Evolutionary conservation across 805 yeast species (phyloP).

Genomic region (Komagataella populi): DNA sequence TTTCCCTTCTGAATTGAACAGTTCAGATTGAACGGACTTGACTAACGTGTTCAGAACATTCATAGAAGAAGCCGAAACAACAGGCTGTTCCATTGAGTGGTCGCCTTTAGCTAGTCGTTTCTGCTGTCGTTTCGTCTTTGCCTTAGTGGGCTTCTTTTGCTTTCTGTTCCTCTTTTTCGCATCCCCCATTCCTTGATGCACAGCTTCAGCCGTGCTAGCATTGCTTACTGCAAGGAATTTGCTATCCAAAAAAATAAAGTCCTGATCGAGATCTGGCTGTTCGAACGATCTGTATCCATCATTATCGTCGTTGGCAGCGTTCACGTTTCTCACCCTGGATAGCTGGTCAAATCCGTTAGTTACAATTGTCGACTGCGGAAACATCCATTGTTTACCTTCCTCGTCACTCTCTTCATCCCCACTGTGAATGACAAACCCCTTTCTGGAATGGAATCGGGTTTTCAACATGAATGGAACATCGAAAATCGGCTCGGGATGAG

Average conservation of each 20-base stretch:
- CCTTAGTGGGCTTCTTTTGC: background rate
- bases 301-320: constrained; percentile 1
- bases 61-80: background rate
- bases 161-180: background rate
- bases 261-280: constrained; percentile 2
- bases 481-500: background rate
- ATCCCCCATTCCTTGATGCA: background rate
- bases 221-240: constrained; percentile 3
- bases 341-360: constrained; percentile 30
- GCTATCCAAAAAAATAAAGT: constrained; percentile 4
- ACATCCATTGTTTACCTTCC: background rate
- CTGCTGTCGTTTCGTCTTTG: background rate
- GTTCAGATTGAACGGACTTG: background rate
- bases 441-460: constrained; percentile 4
- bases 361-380: constrained; percentile 1
- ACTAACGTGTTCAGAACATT: constrained; percentile 1
- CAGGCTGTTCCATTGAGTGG: background rate
- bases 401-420: background rate
- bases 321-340: constrained; percentile 16
- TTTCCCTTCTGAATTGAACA: constrained; percentile 11
- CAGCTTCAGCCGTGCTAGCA: constrained; percentile 1
- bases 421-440: constrained; percentile 2
- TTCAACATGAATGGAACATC: constrained; percentile 1
- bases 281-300: constrained; percentile 2
- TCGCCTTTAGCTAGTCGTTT: background rate